Evolutionary conservation across 2,329 filamentous ascomycete genomes (phyloP).

Genomic region (Aspergillus oerlinghausenensis): DNA sequence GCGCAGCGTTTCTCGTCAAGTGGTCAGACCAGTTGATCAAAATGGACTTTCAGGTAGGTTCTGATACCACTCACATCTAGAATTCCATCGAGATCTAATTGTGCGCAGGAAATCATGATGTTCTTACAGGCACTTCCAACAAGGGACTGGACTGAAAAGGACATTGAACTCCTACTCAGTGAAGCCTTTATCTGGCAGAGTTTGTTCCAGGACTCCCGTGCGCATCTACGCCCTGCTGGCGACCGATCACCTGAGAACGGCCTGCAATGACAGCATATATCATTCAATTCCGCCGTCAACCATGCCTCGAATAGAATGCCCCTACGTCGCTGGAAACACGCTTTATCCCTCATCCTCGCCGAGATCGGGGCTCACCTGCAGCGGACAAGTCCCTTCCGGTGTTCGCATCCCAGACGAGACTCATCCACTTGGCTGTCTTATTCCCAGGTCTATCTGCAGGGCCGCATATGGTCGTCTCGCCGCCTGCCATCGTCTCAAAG

Average conservation of each 20-base stretch:
- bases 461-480: neutral
- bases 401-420: neutral
- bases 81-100: constrained; percentile 13
- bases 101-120: constrained; percentile 94
- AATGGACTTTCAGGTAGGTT: constrained; percentile 78
- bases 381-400: neutral
- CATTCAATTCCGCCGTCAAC: neutral
- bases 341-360: neutral
- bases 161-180: constrained; percentile 90
- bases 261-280: constrained; percentile 32
- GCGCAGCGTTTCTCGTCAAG: constrained; percentile 94
- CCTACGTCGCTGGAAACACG: neutral
- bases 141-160: constrained; percentile 92
- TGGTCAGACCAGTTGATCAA: constrained; percentile 93
- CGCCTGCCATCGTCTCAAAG: neutral
- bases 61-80: neutral
- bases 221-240: constrained; percentile 60
- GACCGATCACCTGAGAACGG: constrained; percentile 31
- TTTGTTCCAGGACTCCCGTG: constrained; percentile 88
- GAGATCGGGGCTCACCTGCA: neutral
- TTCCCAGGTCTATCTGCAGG: neutral
- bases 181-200: constrained; percentile 99
- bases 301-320: neutral
- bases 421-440: neutral
- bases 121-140: constrained; percentile 94